These are phyloP conservation scores for Eucalyptus grandis DNA, from an alignment of 345 rosid genomes.

Conservation along the genomic window DNA sequence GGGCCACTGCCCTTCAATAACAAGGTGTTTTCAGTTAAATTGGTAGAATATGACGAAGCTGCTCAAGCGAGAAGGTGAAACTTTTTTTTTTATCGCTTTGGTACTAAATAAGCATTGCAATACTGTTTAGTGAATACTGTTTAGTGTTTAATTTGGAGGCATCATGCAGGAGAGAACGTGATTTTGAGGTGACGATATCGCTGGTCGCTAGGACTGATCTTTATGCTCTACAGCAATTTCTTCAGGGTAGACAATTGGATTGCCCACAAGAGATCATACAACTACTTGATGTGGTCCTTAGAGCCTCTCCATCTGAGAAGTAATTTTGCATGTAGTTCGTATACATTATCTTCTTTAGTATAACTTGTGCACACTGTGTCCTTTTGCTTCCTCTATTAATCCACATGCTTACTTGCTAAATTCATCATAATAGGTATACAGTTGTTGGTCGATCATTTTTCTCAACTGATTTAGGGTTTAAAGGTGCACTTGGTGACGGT, in stretches of 20 bases:
- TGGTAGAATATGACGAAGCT: constrained; percentile 1
- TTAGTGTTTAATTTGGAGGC: background rate
- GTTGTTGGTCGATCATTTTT: constrained; percentile 59
- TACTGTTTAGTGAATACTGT: background rate
- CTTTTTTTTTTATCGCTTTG: background rate
- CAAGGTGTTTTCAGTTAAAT: constrained; percentile 37
- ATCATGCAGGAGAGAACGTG: constrained; percentile 34
- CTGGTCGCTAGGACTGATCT: constrained; percentile 32
- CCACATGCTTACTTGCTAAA: background rate
- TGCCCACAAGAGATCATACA: constrained; percentile 54
- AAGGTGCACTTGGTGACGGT: constrained; percentile 43
- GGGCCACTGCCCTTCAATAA: constrained; percentile 56
- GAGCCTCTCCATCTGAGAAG: constrained; percentile 32
- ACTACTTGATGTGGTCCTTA: constrained; percentile 52
- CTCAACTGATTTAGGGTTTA: constrained; percentile 3
- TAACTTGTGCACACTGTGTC: background rate
- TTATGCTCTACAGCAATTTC: constrained; percentile 18
- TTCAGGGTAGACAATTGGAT: constrained; percentile 18
- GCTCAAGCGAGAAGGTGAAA: background rate
- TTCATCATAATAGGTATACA: constrained; percentile 11
- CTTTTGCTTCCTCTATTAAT: background rate
- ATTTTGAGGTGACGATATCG: constrained; percentile 41
- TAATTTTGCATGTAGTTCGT: background rate
- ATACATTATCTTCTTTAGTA: background rate
- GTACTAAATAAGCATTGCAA: background rate